These are phyloP conservation scores for Pythium brassicae DNA, from an alignment of 352 stramenopile species.

Conservation along the genomic window DNA sequence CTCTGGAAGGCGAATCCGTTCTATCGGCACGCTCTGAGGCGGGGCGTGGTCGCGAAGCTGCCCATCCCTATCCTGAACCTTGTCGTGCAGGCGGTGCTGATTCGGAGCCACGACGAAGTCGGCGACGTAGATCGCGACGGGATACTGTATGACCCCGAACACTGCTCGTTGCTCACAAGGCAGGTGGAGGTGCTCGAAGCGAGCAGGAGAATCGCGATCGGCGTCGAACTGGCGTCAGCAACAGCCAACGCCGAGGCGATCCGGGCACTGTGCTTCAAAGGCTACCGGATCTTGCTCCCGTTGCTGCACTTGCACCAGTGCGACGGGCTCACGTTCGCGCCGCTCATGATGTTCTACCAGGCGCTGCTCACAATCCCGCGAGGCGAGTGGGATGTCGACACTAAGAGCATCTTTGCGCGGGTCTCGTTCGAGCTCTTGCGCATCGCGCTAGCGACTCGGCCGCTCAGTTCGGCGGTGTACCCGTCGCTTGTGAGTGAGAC, in stretches of 20 bases:
- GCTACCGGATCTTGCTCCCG: constrained; percentile 60
- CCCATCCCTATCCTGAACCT: constrained; percentile 50
- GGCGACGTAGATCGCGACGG: constrained; percentile 44
- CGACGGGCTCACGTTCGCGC: constrained; percentile 36
- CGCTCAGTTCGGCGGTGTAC: constrained; percentile 17
- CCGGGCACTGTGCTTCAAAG: constrained; percentile 51
- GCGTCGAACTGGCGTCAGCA: constrained; percentile 53
- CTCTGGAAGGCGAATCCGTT: constrained; percentile 59
- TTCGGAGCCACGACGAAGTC: constrained; percentile 46
- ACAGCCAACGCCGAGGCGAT: constrained; percentile 49
- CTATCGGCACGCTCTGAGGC: constrained; percentile 53
- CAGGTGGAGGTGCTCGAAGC: constrained; percentile 48
- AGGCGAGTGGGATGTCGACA: constrained; percentile 41
- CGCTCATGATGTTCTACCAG: constrained; percentile 55
- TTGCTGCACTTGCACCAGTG: constrained; percentile 51
- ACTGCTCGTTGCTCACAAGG: constrained; percentile 17
- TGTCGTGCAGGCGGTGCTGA: constrained; percentile 43
- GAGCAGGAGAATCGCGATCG: constrained; percentile 45
- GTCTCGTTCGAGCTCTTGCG: constrained; percentile 64
- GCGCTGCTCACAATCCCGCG: constrained; percentile 20
- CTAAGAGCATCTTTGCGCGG: constrained; percentile 39
- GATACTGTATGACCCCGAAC: constrained; percentile 25
- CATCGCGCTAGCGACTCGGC: constrained; percentile 20
- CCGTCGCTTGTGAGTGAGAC: constrained; percentile 17
- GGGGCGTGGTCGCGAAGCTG: constrained; percentile 35